phyloP scores from a whole-genome alignment of 352 stramenopile genomes.

The Hyphochytrium catenoides region DNA sequence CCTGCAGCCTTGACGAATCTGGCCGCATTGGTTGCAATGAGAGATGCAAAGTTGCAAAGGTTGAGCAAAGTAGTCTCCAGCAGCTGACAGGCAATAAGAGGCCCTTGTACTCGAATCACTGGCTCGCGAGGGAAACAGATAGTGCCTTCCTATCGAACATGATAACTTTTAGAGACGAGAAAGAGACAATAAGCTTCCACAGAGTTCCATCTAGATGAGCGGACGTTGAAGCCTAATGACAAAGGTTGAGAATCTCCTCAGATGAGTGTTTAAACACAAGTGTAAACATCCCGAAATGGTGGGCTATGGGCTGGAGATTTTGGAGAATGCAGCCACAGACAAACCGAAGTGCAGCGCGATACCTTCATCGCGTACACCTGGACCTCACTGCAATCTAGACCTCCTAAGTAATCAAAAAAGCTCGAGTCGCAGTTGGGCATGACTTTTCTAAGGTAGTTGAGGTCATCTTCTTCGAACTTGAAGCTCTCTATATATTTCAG shows the following conservation, averaged over 20 bases:
- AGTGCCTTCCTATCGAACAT: slow-evolving; percentile 78
- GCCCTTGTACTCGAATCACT: slow-evolving; percentile 74
- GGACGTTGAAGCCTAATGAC: too few species aligned
- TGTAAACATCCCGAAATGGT: too few species aligned
- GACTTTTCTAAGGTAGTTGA: slow-evolving; percentile 73
- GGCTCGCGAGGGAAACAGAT: slow-evolving; percentile 89
- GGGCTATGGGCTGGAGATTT: too few species aligned
- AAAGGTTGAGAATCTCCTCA: too few species aligned
- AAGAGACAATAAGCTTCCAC: too few species aligned
- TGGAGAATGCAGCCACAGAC: too few species aligned
- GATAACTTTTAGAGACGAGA: too few species aligned
- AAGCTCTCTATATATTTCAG: slow-evolving; percentile 61
- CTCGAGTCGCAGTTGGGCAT: slow-evolving; percentile 63
- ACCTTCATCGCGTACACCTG: slow-evolving; percentile 76
- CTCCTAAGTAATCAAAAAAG: slow-evolving; percentile 86
- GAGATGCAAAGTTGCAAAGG: slow-evolving; percentile 88
- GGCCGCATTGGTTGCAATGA: slow-evolving; percentile 93
- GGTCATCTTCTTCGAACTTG: slow-evolving; percentile 73
- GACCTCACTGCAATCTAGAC: slow-evolving; percentile 73
- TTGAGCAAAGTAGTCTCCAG: slow-evolving; percentile 96
- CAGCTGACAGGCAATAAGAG: slow-evolving; percentile 80
- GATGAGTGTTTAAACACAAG: too few species aligned
- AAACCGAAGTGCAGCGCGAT: too few species aligned
- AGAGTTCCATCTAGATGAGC: too few species aligned
- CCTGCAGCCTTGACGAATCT: slow-evolving; percentile 82